A percentile compares a stretch with the other conserved stretches of the same genome.
Evolutionary conservation across 1,139 yeast genomes (phyloP).

Genomic region (Yamadazyma conglobata): DNA sequence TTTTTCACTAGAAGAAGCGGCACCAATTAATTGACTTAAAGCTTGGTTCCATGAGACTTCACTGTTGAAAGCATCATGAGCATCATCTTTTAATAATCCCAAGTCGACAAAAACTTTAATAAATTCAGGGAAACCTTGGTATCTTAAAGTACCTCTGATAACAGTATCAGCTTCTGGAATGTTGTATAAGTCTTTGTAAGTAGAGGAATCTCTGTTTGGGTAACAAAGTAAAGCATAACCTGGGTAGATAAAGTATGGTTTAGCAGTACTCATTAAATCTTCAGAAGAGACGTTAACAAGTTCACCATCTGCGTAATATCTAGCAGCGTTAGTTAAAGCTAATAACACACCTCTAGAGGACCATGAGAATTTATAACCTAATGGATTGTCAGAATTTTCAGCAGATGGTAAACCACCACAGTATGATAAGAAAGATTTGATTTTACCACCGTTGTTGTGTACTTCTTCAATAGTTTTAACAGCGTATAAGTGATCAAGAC

Average conservation of each 20-base stretch:
- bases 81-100: slow-evolving; percentile 84
- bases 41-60: slow-evolving; percentile 88
- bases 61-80: slow-evolving; percentile 52
- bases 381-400: slow-evolving; percentile 93
- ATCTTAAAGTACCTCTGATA: slow-evolving; percentile 94
- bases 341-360: slow-evolving; percentile 95
- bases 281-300: slow-evolving; percentile 78
- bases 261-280: slow-evolving; percentile 92
- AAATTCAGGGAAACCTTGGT: slow-evolving; percentile 98
- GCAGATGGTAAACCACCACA: slow-evolving; percentile 99
- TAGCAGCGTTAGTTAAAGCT: slow-evolving; percentile 92
- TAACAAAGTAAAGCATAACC: slow-evolving; percentile 93
- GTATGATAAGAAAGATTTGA: slow-evolving; percentile 88
- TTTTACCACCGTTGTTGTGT: slow-evolving; percentile 86
- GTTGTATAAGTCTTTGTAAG: slow-evolving; percentile 83
- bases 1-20: slow-evolving; percentile 62
- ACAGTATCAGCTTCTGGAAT: slow-evolving; percentile 98
- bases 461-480: slow-evolving; percentile 98
- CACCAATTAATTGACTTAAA: slow-evolving; percentile 69
- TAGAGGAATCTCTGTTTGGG: slow-evolving; percentile 97
- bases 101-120: slow-evolving; percentile 91
- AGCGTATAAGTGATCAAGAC: slow-evolving; percentile 96
- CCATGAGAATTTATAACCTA: slow-evolving; percentile 99
- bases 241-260: slow-evolving; percentile 93
- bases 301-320: slow-evolving; percentile 82